These are phyloP conservation scores for Acanthamoeba lenticulata DNA, from an alignment of 208 protist genomes.

Conservation along the genomic window DNA sequence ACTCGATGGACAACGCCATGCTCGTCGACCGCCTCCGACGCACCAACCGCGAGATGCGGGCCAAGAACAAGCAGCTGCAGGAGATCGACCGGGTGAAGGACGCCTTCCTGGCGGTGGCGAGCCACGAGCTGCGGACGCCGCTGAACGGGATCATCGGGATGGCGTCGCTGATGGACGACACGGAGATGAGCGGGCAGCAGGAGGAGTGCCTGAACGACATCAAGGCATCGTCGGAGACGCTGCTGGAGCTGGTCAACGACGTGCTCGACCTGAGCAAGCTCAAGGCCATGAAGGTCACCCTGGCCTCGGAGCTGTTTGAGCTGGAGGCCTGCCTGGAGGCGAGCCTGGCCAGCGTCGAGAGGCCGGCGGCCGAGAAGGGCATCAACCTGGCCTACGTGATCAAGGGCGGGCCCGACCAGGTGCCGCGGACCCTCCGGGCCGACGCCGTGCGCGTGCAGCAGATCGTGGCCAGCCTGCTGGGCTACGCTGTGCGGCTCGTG, in stretches of 20 bases:
- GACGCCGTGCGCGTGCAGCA: not conserved
- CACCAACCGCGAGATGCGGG: not conserved
- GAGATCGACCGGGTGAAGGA: slow-evolving; percentile 51
- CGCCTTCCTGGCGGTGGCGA: slow-evolving; percentile 55
- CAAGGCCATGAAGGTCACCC: slow-evolving; percentile 46
- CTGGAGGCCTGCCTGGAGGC: not conserved
- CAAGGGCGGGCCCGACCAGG: not conserved
- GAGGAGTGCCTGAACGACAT: slow-evolving; percentile 28
- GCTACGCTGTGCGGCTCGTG: not conserved
- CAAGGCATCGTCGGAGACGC: slow-evolving; percentile 5
- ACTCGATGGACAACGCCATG: not conserved
- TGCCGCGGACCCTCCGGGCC: not conserved
- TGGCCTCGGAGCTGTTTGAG: not conserved
- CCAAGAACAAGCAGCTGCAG: slow-evolving; percentile 13
- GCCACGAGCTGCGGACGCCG: slow-evolving; percentile 77
- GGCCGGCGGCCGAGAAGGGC: not conserved
- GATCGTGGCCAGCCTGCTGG: not conserved
- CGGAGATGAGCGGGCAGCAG: slow-evolving; percentile 34
- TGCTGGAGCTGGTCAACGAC: slow-evolving; percentile 56
- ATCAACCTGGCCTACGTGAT: slow-evolving; percentile 9
- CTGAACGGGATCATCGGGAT: slow-evolving; percentile 79
- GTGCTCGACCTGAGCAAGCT: slow-evolving; percentile 60
- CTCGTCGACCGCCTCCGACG: not conserved
- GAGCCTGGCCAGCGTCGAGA: not conserved
- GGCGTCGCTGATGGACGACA: slow-evolving; percentile 64